Base-by-base conservation (phyloP, 2,329 filamentous ascomycete species). In the Bipolaris bicolor region DNA sequence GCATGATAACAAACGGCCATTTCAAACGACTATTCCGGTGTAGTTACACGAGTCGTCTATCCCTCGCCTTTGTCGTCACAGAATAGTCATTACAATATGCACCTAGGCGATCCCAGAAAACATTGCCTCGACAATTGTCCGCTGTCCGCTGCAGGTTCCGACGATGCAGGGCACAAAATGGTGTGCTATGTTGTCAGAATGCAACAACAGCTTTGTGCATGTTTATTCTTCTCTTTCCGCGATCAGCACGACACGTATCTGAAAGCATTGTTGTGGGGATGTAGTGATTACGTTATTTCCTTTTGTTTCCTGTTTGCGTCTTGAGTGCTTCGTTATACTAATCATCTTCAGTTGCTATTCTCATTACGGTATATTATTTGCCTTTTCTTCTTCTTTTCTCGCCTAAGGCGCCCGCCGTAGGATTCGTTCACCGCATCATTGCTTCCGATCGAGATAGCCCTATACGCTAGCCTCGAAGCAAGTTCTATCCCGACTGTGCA, bases 1-100 rank as follows among this genome's bases (percentile, higher is more conserved):
- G 26, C n/a, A 31, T n/a, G 26, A 22, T 37, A 24, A 55, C 52
- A 49, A 50, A 49, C 39, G 39, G 39, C 40, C 16, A 50, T 50
- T 51, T n/a, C 22, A 22, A 51, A 51, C 53, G 11, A 37, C 55
- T 57, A 57, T 57, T 53, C 55, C 55, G 16, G 44, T 57, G 29
- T 57, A 57, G 24, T 54, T 20, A 9, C 24, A 26, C 53, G 26
- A 29, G 26, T 20, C 16, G 24, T 10, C 40, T 13, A 9, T 33
- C 36, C 41, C 40, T 15, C 45, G 22, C 40, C 34, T 16, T 22
- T 10, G 16, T 16, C 37, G 18, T 33, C 43, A 57, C 37, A 36
- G 24, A 20, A 44, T 24, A 29, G 24, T 33, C 34, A 34, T 44
- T 16, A 11, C 18, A 33, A 31, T 22, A 54, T 49, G 44, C 31